These are phyloP conservation scores for Forsythia viridissima DNA, from an alignment of 257 asterid genomes.

Conservation along the genomic window DNA sequence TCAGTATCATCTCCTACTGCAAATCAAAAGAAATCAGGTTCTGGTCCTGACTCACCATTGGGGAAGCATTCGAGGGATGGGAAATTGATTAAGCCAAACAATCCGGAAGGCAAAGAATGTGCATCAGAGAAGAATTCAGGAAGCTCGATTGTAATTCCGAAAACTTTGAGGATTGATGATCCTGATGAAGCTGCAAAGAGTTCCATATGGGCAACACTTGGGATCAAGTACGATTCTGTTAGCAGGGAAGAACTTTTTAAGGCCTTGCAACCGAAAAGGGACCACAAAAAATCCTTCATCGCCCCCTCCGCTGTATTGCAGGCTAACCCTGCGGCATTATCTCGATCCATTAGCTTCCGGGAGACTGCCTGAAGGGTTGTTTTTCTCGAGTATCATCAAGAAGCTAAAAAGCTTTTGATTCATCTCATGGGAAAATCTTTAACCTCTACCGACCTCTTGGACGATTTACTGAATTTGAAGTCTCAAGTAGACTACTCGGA, in stretches of 20 bases:
- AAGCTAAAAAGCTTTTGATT: not conserved
- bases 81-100: slow-evolving; percentile 41
- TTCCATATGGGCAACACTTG: slow-evolving; percentile 81
- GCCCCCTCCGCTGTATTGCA: slow-evolving; percentile 40
- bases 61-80: slow-evolving; percentile 81
- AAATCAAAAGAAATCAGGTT: slow-evolving; percentile 28
- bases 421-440: not conserved
- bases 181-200: slow-evolving; percentile 90
- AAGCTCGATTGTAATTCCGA: slow-evolving; percentile 59
- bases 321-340: slow-evolving; percentile 84
- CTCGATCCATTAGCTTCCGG: slow-evolving; percentile 68
- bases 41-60: slow-evolving; percentile 44
- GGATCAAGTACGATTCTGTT: slow-evolving; percentile 56
- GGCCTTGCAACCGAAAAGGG: slow-evolving; percentile 58
- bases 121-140: slow-evolving; percentile 25
- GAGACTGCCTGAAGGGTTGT: slow-evolving; percentile 40
- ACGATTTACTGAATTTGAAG: not conserved
- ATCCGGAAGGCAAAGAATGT: slow-evolving; percentile 23
- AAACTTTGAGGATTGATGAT: slow-evolving; percentile 77
- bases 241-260: slow-evolving; percentile 60
- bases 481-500: not conserved
- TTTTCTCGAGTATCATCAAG: not conserved
- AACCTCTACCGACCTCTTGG: slow-evolving; percentile 4
- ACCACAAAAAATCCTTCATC: slow-evolving; percentile 28
- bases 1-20: slow-evolving; percentile 38